Percentiles rank a stretch among this genome's conserved stretches.
phyloP scores from a whole-genome alignment of 2,329 filamentous ascomycete genomes.

The Neoarthrinium moseri region DNA sequence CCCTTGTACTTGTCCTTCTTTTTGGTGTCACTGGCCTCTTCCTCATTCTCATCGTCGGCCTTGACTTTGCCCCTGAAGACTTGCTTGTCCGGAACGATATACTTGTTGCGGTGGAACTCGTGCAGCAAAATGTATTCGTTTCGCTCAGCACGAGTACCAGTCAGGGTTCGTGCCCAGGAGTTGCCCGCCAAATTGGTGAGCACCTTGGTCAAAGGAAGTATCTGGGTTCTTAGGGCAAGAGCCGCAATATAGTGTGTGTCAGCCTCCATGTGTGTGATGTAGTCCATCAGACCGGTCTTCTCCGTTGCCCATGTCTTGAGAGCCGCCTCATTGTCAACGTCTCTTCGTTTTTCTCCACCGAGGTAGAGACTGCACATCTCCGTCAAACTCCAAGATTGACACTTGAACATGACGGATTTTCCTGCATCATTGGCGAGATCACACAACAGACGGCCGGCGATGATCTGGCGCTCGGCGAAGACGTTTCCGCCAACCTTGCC shows the following conservation, averaged over 20 bases:
- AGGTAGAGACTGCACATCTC: conserved; percentile 97
- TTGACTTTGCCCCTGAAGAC: conserved; percentile 74
- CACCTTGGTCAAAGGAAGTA: conserved; percentile 91
- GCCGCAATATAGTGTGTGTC: conserved; percentile 97
- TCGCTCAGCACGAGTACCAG: conserved; percentile 91
- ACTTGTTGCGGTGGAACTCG: conserved; percentile 95
- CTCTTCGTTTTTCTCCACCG: conserved; percentile 66
- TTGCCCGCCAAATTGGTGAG: conserved; percentile 96
- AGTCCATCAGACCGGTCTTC: conserved; percentile 86
- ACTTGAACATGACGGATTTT: conserved; percentile 95
- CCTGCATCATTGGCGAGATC: conserved; percentile 95
- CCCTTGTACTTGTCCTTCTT: conserved; percentile 99
- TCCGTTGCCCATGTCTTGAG: conserved; percentile 84
- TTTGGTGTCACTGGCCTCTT: conserved; percentile 72
- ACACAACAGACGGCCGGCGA: conserved; percentile 85
- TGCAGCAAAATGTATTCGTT: conserved; percentile 99
- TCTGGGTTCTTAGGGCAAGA: conserved; percentile 82
- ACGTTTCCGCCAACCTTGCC: conserved; percentile 85
- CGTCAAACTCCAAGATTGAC: conserved; percentile 95
- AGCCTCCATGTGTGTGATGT: conserved; percentile 88
- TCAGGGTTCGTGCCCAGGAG: conserved; percentile 95
- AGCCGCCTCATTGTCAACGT: conserved; percentile 85
- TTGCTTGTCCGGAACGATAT: conserved; percentile 95
- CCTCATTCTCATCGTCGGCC: conserved; percentile 66
- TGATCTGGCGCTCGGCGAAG: conserved; percentile 87